phyloP scores from a whole-genome alignment of 139 green algal genomes.

The Ulvella scutata region DNA sequence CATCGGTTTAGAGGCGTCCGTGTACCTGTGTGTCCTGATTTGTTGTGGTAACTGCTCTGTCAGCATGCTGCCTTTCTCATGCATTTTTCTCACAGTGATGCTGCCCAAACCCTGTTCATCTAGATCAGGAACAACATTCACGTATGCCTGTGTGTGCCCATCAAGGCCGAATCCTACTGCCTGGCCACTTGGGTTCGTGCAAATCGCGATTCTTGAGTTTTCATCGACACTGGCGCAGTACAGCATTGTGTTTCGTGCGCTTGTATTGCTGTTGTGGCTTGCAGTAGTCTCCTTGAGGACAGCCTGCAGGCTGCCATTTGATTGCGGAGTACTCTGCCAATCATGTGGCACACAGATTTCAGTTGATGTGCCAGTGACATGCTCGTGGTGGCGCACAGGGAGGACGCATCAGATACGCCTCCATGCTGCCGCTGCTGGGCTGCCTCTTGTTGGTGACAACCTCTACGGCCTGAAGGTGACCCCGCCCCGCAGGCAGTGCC shows the following conservation, averaged over 20 bases:
- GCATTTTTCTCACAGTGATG: too few relatives aligned
- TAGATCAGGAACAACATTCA: too few relatives aligned
- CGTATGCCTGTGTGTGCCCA: too few relatives aligned
- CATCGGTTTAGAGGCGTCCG: too few relatives aligned
- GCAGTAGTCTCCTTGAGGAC: background rate
- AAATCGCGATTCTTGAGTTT: too few relatives aligned
- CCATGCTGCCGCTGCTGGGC: slow-evolving; percentile 41
- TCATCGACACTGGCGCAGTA: slow-evolving; percentile 38
- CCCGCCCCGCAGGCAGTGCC: background rate
- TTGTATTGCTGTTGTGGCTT: background rate
- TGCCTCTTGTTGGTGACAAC: slow-evolving; percentile 48
- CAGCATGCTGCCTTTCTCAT: too few relatives aligned
- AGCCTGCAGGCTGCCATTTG: background rate
- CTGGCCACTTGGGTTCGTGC: too few relatives aligned
- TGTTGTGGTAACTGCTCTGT: too few relatives aligned
- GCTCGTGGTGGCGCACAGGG: slow-evolving; percentile 33
- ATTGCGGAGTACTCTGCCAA: background rate
- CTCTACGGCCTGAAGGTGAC: background rate
- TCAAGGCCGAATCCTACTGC: too few relatives aligned
- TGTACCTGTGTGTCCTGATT: too few relatives aligned
- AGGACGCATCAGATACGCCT: slow-evolving; percentile 64
- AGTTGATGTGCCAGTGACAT: slow-evolving; percentile 21
- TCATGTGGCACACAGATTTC: too few relatives aligned
- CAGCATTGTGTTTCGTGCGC: slow-evolving; percentile 20
- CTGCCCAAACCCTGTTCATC: too few relatives aligned